Percentiles rank a stretch among this genome's conserved stretches.
These are phyloP conservation scores for Thielaviopsis ethacetica DNA, from an alignment of 2,329 filamentous ascomycete genomes.

Conservation along the genomic window DNA sequence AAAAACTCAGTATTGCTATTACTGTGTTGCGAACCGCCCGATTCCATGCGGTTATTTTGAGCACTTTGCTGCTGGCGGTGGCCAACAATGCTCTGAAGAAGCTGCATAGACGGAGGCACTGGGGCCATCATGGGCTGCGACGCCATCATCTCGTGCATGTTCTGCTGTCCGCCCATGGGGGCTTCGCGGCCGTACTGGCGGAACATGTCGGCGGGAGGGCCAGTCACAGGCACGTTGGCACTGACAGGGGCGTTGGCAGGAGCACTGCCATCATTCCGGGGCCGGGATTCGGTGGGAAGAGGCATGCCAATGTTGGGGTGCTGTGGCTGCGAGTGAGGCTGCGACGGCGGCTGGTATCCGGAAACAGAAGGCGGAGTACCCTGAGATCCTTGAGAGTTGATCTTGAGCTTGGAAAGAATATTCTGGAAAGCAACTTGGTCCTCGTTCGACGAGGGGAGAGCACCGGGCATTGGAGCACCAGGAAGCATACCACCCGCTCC, in stretches of 20 bases:
- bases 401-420: conserved; percentile 66
- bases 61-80: conserved; percentile 19
- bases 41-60: conserved; percentile 6
- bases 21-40: conserved; percentile 19
- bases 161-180: conserved; percentile 16
- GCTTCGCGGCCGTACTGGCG: conserved; percentile 19
- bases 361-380: conserved; percentile 28
- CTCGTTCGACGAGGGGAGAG: conserved; percentile 26
- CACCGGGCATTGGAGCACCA: conserved; percentile 1
- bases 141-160: conserved; percentile 35
- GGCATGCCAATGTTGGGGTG: conserved; percentile 16
- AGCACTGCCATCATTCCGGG: conserved; percentile 4
- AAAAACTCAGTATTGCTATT: conserved; percentile 68
- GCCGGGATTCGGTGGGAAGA: background rate
- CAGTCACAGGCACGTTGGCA: background rate
- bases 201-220: conserved; percentile 7
- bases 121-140: conserved; percentile 30
- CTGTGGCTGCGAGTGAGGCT: conserved; percentile 26
- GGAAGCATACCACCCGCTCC: conserved; percentile 5
- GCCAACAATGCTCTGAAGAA: conserved; percentile 42
- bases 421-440: conserved; percentile 79
- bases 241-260: background rate
- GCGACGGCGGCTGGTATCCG: conserved; percentile 9
- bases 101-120: conserved; percentile 36
- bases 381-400: conserved; percentile 25